Conservation (phyloP, 169 alveolate genomes). For the Plasmodium gallinaceum region DNA sequence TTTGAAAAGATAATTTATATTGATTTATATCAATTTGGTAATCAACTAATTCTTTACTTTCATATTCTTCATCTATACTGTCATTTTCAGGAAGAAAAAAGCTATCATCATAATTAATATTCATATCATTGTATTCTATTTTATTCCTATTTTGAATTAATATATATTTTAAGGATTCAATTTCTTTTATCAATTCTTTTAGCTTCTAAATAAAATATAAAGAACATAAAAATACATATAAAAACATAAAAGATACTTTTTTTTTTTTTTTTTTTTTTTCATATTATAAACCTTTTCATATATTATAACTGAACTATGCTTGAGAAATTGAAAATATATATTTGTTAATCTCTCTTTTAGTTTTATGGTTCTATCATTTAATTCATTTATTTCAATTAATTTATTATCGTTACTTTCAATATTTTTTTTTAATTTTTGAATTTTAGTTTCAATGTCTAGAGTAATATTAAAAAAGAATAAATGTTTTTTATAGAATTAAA, state of each 20-base stretch:
- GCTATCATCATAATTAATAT: conserved; percentile 20
- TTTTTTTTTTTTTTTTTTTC: not conserved
- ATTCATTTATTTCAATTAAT: conserved; percentile 44
- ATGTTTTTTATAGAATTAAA: no score
- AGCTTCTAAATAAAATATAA: conserved; percentile 22
- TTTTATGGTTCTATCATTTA: conserved; percentile 26
- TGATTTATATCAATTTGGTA: conserved; percentile 22
- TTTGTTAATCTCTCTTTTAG: conserved; percentile 43
- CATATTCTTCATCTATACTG: conserved; percentile 24
- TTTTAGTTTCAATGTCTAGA: conserved; percentile 57
- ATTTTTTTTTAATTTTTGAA: conserved; percentile 6
- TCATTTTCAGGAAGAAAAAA: conserved; percentile 45
- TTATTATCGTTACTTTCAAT: conserved; percentile 4
- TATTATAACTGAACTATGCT: conserved; percentile 62
- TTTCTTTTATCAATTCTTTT: conserved; percentile 68
- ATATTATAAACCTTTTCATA: conserved; percentile 41
- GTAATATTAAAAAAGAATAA: not conserved
- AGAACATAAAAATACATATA: not conserved
- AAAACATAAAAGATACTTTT: not conserved
- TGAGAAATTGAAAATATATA: conserved; percentile 55
- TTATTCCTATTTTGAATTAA: conserved; percentile 37
- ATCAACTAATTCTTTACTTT: conserved; percentile 11
- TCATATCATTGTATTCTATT: conserved; percentile 1
- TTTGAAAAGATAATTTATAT: conserved; percentile 59
- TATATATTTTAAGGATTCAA: conserved; percentile 47